Conservation (phyloP, 164 flowering plant species). For the Piper longum region DNA sequence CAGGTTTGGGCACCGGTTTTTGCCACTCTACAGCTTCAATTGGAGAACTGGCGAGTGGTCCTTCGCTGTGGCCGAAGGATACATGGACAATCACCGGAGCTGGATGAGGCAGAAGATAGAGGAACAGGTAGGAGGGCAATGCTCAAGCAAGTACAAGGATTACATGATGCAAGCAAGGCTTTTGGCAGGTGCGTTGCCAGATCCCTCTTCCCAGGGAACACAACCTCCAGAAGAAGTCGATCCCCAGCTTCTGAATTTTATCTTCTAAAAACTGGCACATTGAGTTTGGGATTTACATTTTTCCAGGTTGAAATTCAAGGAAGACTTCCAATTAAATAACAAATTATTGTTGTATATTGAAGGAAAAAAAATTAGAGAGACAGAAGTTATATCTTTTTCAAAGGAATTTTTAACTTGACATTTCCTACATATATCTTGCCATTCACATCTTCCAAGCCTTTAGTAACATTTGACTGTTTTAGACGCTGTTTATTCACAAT, state of each 20-base stretch:
- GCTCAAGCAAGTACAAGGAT: not conserved
- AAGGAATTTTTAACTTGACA: too few species aligned
- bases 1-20: slow-evolving; percentile 55
- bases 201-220: not conserved
- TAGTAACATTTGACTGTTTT: too few species aligned
- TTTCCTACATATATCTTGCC: too few species aligned
- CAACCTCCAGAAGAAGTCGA: not conserved
- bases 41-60: slow-evolving; percentile 62
- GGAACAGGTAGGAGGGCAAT: too few species aligned
- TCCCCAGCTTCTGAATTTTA: slow-evolving; percentile 1
- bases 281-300: not conserved
- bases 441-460: too few species aligned
- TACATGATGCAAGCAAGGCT: not conserved
- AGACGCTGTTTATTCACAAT: too few species aligned
- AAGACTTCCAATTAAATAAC: too few species aligned
- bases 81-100: too few species aligned
- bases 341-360: too few species aligned
- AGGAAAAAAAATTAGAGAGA: too few species aligned
- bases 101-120: too few species aligned
- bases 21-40: slow-evolving; percentile 47
- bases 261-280: not conserved
- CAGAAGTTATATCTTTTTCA: too few species aligned
- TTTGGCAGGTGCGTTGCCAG: not conserved
- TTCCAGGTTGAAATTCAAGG: not conserved
- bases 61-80: slow-evolving; percentile 1